Evolutionary conservation across 345 rosid genomes (phyloP), one percentile per base, ranked within the genome.

Genomic region (Syzygium grande): DNA sequence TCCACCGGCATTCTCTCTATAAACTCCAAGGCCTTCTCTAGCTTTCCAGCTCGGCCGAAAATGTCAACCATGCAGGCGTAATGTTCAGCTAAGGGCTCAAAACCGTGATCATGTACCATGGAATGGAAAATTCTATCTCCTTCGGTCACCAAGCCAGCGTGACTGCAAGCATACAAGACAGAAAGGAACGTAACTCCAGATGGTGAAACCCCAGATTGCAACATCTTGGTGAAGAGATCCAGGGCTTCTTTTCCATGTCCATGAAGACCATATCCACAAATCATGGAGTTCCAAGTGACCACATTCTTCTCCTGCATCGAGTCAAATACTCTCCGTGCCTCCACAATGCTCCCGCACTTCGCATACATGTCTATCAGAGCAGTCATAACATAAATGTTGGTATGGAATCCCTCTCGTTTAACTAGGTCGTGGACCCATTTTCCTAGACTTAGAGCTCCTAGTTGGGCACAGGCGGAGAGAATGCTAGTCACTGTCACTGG

Each of bases 221-320:
- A 84, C 97, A 94, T 95, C 88, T 95, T 92, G 51, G 90, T 77
- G 86, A 94, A 95, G 87, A 95, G 92, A 84, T 85, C 85, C 59
- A 94, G 88, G 84, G 96, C 99, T 89, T 93, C 95, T 80, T 91
- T 91, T 79, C 99, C 98, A 84, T 90, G 92, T 59, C 99, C 99
- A 89, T 96, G 99, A 54, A 96, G 96, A 63, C 97, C 97, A 90
- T 94, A 96, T 56, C 96, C 95, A 7, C 94, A 93, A 84, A 96
- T 96, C 94, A 96, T 95, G 27, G 97, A 91, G 86, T 95, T 96
- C 99, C 99, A 96, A 88, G 98, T 95, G 49, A 96, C 96, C 87
- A 90, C 96, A 88, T 95, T 94, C 92, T 93, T 96, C 91, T 89
- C 91, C 0, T 93, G 92, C 90, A 93, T 92, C 85, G 29, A 87